Percentiles rank a stretch among this genome's conserved stretches.
These are phyloP conservation scores for Drechslerella coelobrocha DNA, from an alignment of 2,329 filamentous ascomycete species.

Conservation along the genomic window DNA sequence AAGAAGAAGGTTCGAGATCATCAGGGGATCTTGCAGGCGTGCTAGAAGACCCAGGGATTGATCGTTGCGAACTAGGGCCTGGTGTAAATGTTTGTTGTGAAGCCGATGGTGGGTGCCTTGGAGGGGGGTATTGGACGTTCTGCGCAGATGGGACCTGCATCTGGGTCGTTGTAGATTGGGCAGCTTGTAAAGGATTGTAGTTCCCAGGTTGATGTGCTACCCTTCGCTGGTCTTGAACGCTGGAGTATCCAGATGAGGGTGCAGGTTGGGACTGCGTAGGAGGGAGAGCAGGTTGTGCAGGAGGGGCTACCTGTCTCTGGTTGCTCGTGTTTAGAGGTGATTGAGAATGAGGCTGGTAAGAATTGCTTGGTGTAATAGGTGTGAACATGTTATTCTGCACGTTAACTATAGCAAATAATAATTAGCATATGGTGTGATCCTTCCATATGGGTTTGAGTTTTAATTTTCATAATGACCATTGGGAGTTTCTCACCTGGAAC, in stretches of 20 bases:
- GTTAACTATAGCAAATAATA: constrained; percentile 39
- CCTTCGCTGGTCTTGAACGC: constrained; percentile 35
- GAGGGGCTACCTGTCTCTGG: constrained; percentile 26
- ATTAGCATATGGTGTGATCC: no score
- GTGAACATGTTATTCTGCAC: constrained; percentile 50
- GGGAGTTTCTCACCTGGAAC: constrained; percentile 29
- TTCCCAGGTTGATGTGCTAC: constrained; percentile 22
- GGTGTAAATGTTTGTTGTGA: constrained; percentile 24
- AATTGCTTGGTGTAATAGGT: constrained; percentile 45
- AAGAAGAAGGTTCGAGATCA: constrained; percentile 34
- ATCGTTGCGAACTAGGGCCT: constrained; percentile 12
- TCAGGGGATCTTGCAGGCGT: constrained; percentile 42
- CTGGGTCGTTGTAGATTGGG: constrained; percentile 16
- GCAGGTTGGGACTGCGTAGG: constrained; percentile 8
- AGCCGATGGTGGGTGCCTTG: constrained; percentile 25
- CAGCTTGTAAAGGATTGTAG: constrained; percentile 31
- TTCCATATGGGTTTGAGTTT: background rate
- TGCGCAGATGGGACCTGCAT: constrained; percentile 25
- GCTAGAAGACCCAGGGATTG: constrained; percentile 5
- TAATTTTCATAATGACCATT: background rate
- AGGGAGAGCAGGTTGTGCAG: constrained; percentile 15
- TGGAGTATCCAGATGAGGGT: constrained; percentile 29
- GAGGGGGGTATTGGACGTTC: constrained; percentile 35
- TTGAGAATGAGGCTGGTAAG: constrained; percentile 48
- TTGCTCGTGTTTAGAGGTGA: constrained; percentile 41